phyloP scores from a whole-genome alignment of 768 basidiomycete species.

The Lactifluus pinguis region DNA sequence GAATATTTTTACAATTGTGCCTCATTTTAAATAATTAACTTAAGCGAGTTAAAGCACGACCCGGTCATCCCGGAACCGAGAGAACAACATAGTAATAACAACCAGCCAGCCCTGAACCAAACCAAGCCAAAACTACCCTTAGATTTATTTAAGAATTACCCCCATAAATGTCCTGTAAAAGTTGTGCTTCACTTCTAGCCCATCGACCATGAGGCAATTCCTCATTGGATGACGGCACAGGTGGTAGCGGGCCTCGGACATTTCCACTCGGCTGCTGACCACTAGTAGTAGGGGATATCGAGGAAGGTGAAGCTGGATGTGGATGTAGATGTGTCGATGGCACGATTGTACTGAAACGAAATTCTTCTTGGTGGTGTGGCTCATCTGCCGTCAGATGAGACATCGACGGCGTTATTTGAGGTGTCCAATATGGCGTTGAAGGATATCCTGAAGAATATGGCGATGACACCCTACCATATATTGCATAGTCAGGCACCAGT shows the following conservation, averaged over 20 bases:
- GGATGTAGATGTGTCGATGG: neutral
- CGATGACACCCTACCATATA: neutral
- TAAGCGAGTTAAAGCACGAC: neutral
- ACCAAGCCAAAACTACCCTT: neutral
- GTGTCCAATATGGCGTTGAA: neutral
- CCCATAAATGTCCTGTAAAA: conserved; percentile 11
- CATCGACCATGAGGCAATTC: neutral
- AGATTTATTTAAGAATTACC: neutral
- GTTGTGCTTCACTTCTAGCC: conserved; percentile 6
- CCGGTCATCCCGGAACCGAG: conserved; percentile 3
- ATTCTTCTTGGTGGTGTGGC: neutral
- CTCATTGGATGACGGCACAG: neutral
- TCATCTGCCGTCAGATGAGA: neutral
- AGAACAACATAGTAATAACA: neutral
- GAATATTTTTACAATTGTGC: neutral
- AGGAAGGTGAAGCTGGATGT: neutral
- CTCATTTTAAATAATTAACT: neutral
- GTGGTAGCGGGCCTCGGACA: conserved; percentile 3
- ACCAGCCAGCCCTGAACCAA: neutral
- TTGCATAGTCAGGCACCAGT: neutral
- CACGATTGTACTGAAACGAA: neutral
- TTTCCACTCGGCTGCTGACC: neutral
- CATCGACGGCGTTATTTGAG: neutral
- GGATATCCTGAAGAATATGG: conserved; percentile 2
- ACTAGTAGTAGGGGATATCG: neutral